These are phyloP conservation scores for Entomortierella lignicola DNA, from an alignment of 192 early-diverging fungal genomes.

Conservation along the genomic window DNA sequence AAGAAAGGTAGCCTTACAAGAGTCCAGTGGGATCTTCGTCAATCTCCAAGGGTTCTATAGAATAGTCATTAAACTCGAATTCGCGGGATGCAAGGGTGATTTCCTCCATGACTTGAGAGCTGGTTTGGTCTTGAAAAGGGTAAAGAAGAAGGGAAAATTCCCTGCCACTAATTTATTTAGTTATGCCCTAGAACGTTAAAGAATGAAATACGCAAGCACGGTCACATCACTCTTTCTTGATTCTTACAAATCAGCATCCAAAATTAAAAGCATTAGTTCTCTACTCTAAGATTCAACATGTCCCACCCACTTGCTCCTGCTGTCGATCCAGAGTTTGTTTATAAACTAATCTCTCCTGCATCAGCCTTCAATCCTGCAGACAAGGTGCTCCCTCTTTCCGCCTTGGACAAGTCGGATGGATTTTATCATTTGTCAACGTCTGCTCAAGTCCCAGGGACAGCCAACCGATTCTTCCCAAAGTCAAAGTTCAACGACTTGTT, in stretches of 20 bases:
- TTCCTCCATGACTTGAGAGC: slow-evolving; percentile 5
- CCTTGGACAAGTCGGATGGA: slow-evolving; percentile 45
- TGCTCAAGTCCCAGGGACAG: slow-evolving; percentile 39
- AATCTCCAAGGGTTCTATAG: slow-evolving; percentile 35
- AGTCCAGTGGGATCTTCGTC: slow-evolving; percentile 43
- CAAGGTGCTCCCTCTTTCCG: slow-evolving; percentile 33
- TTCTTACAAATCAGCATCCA: not conserved
- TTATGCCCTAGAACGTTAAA: not conserved
- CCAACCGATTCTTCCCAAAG: slow-evolving; percentile 46
- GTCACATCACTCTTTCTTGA: not conserved
- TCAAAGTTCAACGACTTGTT: slow-evolving; percentile 29
- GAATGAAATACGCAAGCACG: not conserved
- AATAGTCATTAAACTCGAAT: slow-evolving; percentile 36
- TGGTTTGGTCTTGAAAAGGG: no score
- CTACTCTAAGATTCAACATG: slow-evolving; percentile 5
- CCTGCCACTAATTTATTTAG: no score
- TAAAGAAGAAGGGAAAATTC: no score
- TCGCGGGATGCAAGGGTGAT: slow-evolving; percentile 35
- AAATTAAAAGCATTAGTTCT: not conserved
- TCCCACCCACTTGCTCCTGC: slow-evolving; percentile 31
- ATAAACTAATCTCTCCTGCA: slow-evolving; percentile 45
- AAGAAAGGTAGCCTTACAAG: slow-evolving; percentile 21
- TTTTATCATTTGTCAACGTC: slow-evolving; percentile 49
- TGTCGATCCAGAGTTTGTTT: slow-evolving; percentile 24
- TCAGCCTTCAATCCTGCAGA: slow-evolving; percentile 25